Evolutionary conservation across 2,329 filamentous ascomycete genomes (phyloP).

Genomic region (Alternaria sp.): DNA sequence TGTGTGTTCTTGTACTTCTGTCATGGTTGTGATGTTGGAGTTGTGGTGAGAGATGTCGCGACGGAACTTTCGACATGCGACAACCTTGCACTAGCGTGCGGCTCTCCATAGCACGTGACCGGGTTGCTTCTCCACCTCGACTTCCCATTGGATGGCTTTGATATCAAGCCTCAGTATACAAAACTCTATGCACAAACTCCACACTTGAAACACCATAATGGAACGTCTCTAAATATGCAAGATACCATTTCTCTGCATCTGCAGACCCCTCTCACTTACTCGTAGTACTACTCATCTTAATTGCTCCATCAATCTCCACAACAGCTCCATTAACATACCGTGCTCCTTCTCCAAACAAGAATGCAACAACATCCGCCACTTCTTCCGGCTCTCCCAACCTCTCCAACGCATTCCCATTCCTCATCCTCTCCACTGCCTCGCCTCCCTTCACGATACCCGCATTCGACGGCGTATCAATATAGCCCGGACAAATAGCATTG

Average conservation of each 20-base stretch:
- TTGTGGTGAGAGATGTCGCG: constrained; percentile 13
- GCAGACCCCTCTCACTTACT: constrained; percentile 21
- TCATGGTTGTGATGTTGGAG: constrained; percentile 31
- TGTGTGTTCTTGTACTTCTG: constrained; percentile 39
- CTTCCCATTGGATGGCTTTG: neutral
- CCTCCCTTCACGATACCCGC: constrained; percentile 59
- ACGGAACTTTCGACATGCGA: constrained; percentile 27
- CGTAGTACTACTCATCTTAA: constrained; percentile 42
- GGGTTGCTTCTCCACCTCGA: constrained; percentile 51
- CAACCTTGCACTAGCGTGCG: constrained; percentile 17
- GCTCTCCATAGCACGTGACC: constrained; percentile 50
- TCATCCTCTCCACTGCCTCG: constrained; percentile 53
- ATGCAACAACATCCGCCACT: constrained; percentile 60
- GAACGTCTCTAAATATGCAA: neutral
- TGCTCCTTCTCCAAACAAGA: constrained; percentile 57
- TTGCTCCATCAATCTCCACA: constrained; percentile 58
- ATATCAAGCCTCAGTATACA: neutral
- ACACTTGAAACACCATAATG: too few species aligned
- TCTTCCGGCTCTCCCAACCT: constrained; percentile 57
- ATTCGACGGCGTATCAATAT: constrained; percentile 59
- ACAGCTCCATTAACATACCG: constrained; percentile 59
- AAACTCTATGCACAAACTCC: neutral
- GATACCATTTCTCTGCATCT: constrained; percentile 5
- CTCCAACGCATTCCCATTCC: constrained; percentile 52
- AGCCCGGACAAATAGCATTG: constrained; percentile 49